Evolutionary conservation across 805 yeast genomes (phyloP).

Genomic region (Pichia nanzhaoensis): DNA sequence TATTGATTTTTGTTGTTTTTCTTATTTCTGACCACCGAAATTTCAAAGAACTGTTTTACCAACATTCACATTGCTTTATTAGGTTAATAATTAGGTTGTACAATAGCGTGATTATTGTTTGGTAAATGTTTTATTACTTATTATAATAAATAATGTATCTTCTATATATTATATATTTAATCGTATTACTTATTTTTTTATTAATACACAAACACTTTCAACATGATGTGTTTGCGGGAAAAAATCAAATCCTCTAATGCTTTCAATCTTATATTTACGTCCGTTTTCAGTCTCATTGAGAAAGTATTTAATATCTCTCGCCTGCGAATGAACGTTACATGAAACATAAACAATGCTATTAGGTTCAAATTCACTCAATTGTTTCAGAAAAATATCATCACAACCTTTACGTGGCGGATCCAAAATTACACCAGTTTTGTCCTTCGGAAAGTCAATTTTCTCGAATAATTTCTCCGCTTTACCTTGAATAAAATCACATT

Average conservation of each 20-base stretch:
- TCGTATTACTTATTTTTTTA: slow-evolving; percentile 9
- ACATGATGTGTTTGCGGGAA: slow-evolving; percentile 64
- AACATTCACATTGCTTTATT: background rate
- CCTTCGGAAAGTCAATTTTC: slow-evolving; percentile 66
- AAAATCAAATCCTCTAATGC: slow-evolving; percentile 91
- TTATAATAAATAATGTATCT: background rate
- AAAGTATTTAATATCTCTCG: slow-evolving; percentile 85
- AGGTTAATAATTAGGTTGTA: slow-evolving; percentile 9
- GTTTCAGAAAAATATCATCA: slow-evolving; percentile 79
- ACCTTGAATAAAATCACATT: slow-evolving; percentile 82
- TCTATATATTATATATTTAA: background rate
- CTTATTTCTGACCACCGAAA: background rate
- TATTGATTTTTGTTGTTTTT: background rate
- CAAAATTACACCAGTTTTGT: slow-evolving; percentile 78
- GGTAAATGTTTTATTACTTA: background rate
- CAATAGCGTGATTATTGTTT: slow-evolving; percentile 5
- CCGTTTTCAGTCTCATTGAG: slow-evolving; percentile 61
- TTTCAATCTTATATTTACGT: slow-evolving; percentile 59
- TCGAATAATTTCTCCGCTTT: slow-evolving; percentile 88
- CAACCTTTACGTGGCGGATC: slow-evolving; percentile 99
- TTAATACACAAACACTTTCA: slow-evolving; percentile 45
- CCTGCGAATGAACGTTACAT: slow-evolving; percentile 97
- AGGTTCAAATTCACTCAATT: slow-evolving; percentile 76
- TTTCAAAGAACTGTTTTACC: too few species aligned
- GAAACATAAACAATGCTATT: slow-evolving; percentile 88